Evolutionary conservation across 2,329 filamentous ascomycete genomes (phyloP), one percentile per base, ranked within the genome.

Genomic region (Colletotrichum sp.): DNA sequence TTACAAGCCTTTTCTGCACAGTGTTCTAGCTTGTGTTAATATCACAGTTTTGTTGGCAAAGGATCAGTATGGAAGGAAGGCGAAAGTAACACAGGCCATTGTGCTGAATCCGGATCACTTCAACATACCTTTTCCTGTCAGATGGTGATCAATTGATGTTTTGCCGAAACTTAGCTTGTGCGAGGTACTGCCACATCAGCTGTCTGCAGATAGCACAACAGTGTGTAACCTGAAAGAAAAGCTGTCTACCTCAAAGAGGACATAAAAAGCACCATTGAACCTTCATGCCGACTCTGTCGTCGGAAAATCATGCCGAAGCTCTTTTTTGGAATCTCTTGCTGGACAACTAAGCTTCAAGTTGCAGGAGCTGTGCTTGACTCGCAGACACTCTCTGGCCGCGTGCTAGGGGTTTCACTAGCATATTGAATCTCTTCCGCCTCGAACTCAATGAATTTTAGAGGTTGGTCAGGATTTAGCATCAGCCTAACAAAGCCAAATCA

Each of bases 1-100:
- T 49, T 4, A 49, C 44, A 49, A 13, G 44, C 44, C n/a, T 21
- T 13, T 49, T 49, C 44, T 49, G 3, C 6, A 13, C n/a, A 49
- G 44, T 49, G 6, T 21, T 49, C 44, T 21, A 21, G 10, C 3
- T 21, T 21, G 10, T 49, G 44, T 49, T 21, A 7, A 7, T 13
- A 21, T 49, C 44, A 21, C n/a, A 49, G 10, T n/a, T 49, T 49
- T 49, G n/a, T 49, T 18, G n/a, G n/a, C 44, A 21, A 12, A n/a
- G 6, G 9, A 13, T 49, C 2, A 49, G 1, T 13, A 13, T 0
- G n/a, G 10, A 21, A 49, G n/a, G n/a, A 6, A 49, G 44, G n/a
- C 10, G 4, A 21, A 49, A 13, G n/a, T 0, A 21, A 21, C 1
- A 49, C 2, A 49, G 9, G 9, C 2, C n/a, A 12, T 6, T 6